Evolutionary conservation across 257 asterid genomes (phyloP).

Genomic region (Cordia subcordata): DNA sequence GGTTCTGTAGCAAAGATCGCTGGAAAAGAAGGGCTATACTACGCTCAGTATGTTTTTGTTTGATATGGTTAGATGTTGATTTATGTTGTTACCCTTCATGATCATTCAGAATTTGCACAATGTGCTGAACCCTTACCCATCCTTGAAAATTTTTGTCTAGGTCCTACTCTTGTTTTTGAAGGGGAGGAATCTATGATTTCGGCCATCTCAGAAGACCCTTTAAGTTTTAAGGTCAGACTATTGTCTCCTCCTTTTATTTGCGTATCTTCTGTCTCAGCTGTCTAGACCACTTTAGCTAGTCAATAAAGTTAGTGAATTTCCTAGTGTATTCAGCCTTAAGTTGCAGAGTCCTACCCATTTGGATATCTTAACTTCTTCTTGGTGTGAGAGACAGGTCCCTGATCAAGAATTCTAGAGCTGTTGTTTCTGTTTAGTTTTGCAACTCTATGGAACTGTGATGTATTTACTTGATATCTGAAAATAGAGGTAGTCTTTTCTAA

Average conservation of each 20-base stretch:
- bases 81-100: neutral
- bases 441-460: too few species aligned
- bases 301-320: neutral
- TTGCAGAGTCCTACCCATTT: too few species aligned
- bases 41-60: slow-evolving; percentile 21
- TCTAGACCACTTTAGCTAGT: neutral
- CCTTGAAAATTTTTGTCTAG: slow-evolving; percentile 25
- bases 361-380: too few species aligned
- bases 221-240: slow-evolving; percentile 59
- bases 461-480: too few species aligned
- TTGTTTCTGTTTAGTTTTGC: too few species aligned
- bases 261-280: neutral
- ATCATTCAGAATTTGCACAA: neutral
- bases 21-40: slow-evolving; percentile 92
- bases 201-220: slow-evolving; percentile 80
- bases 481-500: too few species aligned
- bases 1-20: slow-evolving; percentile 98
- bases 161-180: slow-evolving; percentile 92
- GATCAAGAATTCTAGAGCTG: too few species aligned
- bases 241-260: neutral
- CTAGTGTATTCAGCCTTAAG: too few species aligned
- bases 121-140: neutral
- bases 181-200: slow-evolving; percentile 92
- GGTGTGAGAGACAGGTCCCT: too few species aligned
- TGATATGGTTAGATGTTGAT: too few species aligned